Evolutionary conservation across 176 grass and related monocot species (phyloP).

Genomic region (Stipa capillata): DNA sequence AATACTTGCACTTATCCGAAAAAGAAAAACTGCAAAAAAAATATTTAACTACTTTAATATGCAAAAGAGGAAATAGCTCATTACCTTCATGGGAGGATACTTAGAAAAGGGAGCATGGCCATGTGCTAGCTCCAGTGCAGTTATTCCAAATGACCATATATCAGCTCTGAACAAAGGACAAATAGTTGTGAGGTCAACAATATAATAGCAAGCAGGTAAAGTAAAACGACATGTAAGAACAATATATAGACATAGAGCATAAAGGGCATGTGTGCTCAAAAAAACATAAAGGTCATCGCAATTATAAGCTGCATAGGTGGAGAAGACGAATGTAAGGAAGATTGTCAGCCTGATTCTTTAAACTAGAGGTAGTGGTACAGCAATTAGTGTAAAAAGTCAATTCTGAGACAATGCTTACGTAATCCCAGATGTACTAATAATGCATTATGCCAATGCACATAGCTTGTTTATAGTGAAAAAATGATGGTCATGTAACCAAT

Average conservation of each 20-base stretch:
- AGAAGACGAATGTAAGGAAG: not conserved
- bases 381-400: not conserved
- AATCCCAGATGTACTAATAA: not conserved
- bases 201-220: constrained; percentile 4
- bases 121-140: constrained; percentile 68
- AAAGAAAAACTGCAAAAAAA: not conserved
- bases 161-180: constrained; percentile 47
- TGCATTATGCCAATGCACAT: not conserved
- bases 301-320: not conserved
- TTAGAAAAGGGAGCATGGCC: constrained; percentile 81
- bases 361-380: not conserved
- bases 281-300: not conserved
- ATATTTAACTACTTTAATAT: not conserved
- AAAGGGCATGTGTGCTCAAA: too few species aligned
- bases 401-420: not conserved
- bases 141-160: constrained; percentile 88
- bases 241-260: too few species aligned
- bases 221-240: not conserved
- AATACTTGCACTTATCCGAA: not conserved
- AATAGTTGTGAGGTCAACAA: not conserved
- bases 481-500: not conserved
- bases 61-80: not conserved
- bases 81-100: constrained; percentile 82
- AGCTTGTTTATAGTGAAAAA: not conserved
- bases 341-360: not conserved